phyloP scores from a whole-genome alignment of 2,329 filamentous ascomycete genomes.

The Sporothrix pallida region DNA sequence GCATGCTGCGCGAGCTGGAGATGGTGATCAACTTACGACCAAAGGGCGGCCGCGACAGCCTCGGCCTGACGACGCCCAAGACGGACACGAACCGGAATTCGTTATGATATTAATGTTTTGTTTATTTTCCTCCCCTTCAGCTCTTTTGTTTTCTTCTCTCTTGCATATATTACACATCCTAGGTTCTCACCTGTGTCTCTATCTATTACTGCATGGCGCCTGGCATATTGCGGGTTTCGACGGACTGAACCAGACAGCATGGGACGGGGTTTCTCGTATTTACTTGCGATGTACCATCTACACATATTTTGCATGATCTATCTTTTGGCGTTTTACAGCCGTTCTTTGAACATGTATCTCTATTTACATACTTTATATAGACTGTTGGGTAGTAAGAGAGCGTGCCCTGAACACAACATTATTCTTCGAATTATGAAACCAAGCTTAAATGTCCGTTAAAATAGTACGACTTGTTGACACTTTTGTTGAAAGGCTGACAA shows the following conservation, averaged over 20 bases:
- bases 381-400: neutral
- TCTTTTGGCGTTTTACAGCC: neutral
- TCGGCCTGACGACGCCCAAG: neutral
- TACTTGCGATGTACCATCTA: neutral
- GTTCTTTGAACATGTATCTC: neutral
- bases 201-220: conserved; percentile 24
- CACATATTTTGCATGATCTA: neutral
- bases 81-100: conserved; percentile 29
- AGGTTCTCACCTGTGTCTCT: neutral
- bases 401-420: neutral
- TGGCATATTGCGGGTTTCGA: neutral
- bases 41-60: conserved; percentile 26
- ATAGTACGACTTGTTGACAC: too few relatives aligned
- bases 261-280: neutral
- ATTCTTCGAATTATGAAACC: too few relatives aligned
- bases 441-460: too few relatives aligned
- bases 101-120: conserved; percentile 15
- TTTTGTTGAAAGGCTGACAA: neutral
- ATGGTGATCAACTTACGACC: conserved; percentile 72
- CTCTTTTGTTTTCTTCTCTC: neutral
- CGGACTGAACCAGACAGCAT: conserved; percentile 10
- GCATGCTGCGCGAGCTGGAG: conserved; percentile 92
- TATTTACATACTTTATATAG: neutral
- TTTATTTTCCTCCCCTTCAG: neutral
- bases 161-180: neutral